Evolutionary conservation across 2,329 filamentous ascomycete species (phyloP).

Genomic region (Penicillium sp.): DNA sequence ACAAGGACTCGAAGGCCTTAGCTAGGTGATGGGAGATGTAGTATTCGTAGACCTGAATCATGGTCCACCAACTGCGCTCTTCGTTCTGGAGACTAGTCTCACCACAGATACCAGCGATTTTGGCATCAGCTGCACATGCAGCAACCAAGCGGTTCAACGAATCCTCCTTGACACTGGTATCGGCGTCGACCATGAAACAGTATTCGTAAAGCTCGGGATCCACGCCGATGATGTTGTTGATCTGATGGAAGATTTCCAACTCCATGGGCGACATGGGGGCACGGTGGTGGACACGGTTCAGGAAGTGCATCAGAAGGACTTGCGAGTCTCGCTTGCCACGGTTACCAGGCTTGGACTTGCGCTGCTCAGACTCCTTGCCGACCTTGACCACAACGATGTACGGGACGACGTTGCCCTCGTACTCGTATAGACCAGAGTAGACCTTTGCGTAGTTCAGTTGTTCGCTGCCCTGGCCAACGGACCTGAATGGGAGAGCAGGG

Average conservation of each 20-base stretch:
- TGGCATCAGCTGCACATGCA: constrained; percentile 88
- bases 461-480: constrained; percentile 81
- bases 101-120: constrained; percentile 96
- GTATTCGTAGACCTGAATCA: constrained; percentile 99
- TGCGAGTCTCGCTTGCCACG: constrained; percentile 98
- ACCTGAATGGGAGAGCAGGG: constrained; percentile 90
- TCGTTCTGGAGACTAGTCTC: constrained; percentile 97
- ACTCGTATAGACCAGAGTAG: constrained; percentile 97
- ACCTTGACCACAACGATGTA: constrained; percentile 97
- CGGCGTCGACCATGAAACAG: constrained; percentile 94
- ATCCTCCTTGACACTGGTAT: constrained; percentile 91
- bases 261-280: constrained; percentile 94
- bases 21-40: constrained; percentile 97
- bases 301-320: constrained; percentile 92
- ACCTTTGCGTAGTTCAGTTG: constrained; percentile 99
- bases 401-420: constrained; percentile 94
- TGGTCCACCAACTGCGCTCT: constrained; percentile 95
- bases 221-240: constrained; percentile 98
- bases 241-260: constrained; percentile 97
- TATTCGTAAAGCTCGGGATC: constrained; percentile 98
- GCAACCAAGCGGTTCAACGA: constrained; percentile 90
- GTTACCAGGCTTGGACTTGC: constrained; percentile 90
- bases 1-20: constrained; percentile 97
- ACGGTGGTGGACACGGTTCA: constrained; percentile 95
- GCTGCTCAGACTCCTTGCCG: constrained; percentile 92